Evolutionary conservation across 1,284 basidiomycete species (phyloP).

Genomic region (Exobasidium rhododendri): DNA sequence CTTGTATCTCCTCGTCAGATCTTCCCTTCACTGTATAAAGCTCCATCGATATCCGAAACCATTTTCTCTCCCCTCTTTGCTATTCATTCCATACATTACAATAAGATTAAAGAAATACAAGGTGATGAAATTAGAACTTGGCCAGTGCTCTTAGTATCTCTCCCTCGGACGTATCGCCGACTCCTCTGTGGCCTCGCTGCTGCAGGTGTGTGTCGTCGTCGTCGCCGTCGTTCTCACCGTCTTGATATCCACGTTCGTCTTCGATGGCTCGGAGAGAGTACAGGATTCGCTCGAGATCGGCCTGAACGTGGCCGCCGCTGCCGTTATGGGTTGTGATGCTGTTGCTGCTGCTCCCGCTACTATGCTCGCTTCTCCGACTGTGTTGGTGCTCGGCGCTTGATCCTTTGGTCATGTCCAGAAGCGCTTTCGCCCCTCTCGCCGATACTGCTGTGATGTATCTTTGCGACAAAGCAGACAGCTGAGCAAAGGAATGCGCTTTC

Average conservation of each 20-base stretch:
- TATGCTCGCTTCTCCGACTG: background rate
- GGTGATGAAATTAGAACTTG: background rate
- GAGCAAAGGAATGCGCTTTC: constrained; percentile 2
- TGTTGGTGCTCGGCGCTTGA: background rate
- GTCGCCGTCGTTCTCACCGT: background rate
- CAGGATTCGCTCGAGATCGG: background rate
- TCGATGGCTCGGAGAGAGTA: background rate
- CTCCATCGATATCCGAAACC: no score
- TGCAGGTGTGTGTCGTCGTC: background rate
- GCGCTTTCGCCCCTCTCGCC: background rate
- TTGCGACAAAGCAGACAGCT: background rate
- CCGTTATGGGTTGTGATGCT: background rate
- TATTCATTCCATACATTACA: no score
- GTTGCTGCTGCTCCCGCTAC: background rate
- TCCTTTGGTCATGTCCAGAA: background rate
- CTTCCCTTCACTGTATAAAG: no score
- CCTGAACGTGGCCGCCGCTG: constrained; percentile 4
- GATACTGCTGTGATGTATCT: constrained; percentile 6
- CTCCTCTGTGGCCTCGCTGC: background rate
- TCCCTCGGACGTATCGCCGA: constrained; percentile 4
- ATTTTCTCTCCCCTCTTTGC: no score
- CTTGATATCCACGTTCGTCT: background rate
- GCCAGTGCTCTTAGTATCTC: constrained; percentile 7
- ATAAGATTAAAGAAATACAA: background rate
- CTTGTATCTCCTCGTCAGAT: no score